These are phyloP conservation scores for Sarocladium kiliense DNA, from an alignment of 2,329 filamentous ascomycete species.

Conservation along the genomic window DNA sequence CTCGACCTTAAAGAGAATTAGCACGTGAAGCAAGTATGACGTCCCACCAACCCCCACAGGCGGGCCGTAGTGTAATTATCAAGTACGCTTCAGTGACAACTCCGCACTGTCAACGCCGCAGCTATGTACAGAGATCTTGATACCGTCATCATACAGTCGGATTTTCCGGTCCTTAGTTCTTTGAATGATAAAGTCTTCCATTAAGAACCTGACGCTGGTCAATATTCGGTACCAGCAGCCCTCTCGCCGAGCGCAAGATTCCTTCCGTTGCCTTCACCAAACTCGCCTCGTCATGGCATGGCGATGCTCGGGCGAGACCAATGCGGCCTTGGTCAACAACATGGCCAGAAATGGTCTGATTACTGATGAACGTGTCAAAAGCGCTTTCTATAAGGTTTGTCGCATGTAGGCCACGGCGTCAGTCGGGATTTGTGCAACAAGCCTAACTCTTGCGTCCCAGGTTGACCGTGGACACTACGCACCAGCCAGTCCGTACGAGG, in stretches of 20 bases:
- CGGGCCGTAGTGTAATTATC: not conserved
- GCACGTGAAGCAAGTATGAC: not conserved
- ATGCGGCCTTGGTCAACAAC: slow-evolving; percentile 73
- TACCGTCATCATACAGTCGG: too few relatives aligned
- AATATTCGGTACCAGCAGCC: not conserved
- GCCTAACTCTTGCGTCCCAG: slow-evolving; percentile 30
- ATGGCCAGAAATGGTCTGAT: slow-evolving; percentile 69
- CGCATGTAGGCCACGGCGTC: not conserved
- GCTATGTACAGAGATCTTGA: too few relatives aligned
- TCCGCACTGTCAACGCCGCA: not conserved
- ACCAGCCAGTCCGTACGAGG: slow-evolving; percentile 62
- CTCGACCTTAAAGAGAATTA: too few relatives aligned
- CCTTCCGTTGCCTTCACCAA: not conserved
- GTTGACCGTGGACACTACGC: slow-evolving; percentile 88
- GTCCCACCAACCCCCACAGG: not conserved
- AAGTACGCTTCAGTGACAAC: not conserved
- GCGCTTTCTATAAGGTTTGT: slow-evolving; percentile 71
- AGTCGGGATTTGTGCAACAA: not conserved
- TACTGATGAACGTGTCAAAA: slow-evolving; percentile 62
- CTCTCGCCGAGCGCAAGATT: not conserved
- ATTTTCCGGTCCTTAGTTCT: too few relatives aligned
- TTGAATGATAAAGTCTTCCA: too few relatives aligned
- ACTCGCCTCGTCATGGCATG: slow-evolving; percentile 67
- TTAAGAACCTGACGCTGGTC: not conserved
- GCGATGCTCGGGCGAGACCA: slow-evolving; percentile 72